These are phyloP conservation scores for Breviolum minutum DNA, from an alignment of 73 alveolate species.

Conservation along the genomic window DNA sequence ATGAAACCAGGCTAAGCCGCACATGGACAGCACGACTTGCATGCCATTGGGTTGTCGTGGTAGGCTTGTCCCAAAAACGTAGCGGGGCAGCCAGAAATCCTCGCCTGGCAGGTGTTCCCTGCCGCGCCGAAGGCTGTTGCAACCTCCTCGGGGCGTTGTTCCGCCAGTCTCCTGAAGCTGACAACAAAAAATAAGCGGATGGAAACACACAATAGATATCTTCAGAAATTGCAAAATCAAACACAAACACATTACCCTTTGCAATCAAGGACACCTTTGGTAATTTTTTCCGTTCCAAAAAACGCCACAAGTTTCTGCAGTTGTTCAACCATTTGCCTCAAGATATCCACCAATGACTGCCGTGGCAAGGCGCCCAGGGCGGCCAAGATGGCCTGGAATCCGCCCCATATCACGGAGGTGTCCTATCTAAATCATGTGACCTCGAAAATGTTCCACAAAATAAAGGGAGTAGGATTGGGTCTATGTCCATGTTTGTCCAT, in stretches of 20 bases:
- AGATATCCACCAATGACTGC: constrained; percentile 25
- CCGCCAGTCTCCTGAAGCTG: constrained; percentile 30
- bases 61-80: neutral
- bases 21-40: neutral
- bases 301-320: no score
- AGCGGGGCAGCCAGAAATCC: neutral
- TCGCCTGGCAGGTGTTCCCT: neutral
- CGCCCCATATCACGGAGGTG: no score
- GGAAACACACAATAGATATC: neutral
- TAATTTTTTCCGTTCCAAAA: no score
- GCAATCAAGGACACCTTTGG: no score
- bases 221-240: no score
- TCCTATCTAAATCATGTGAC: no score
- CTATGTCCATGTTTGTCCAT: no score
- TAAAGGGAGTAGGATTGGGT: no score
- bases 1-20: neutral
- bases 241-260: no score
- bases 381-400: constrained; percentile 59
- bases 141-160: constrained; percentile 64
- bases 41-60: neutral
- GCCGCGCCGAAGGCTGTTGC: neutral
- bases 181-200: neutral
- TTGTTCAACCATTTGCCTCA: neutral
- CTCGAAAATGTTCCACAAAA: no score
- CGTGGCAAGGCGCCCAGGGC: constrained; percentile 75